phyloP scores from a whole-genome alignment of 139 green algal species.

The Ettlia oleoabundans region DNA sequence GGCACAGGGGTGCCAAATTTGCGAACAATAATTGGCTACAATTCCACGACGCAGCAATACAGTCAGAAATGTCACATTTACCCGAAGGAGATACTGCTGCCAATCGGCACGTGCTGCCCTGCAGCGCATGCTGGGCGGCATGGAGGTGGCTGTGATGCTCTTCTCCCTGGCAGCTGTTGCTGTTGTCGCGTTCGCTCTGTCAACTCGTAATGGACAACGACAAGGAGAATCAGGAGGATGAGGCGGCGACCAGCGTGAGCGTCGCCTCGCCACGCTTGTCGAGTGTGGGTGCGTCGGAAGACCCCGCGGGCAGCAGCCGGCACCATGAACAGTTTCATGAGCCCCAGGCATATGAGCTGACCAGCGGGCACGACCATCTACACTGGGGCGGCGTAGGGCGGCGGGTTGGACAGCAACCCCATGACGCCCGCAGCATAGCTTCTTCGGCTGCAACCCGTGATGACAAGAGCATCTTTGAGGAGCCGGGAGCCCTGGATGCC shows the following conservation, averaged over 20 bases:
- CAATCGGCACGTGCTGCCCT: no score
- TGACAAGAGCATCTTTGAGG: conserved; percentile 45
- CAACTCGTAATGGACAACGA: background rate
- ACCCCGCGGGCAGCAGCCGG: background rate
- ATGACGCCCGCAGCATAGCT: conserved; percentile 27
- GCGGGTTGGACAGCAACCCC: background rate
- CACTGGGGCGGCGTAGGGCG: conserved; percentile 21
- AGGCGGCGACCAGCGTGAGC: background rate
- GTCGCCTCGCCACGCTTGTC: conserved; percentile 2
- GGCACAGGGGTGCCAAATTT: no score
- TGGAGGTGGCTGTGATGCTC: no score
- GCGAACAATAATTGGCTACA: no score
- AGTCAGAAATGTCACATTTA: background rate
- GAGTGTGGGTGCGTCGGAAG: background rate
- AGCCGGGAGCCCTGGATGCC: conserved; percentile 12
- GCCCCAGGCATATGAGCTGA: background rate
- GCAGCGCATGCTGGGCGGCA: no score
- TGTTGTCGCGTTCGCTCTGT: background rate
- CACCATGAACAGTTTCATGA: background rate
- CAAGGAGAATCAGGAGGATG: conserved; percentile 15
- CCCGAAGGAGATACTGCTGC: no score
- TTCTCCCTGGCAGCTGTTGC: background rate
- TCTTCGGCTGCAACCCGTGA: conserved; percentile 31
- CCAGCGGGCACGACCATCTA: background rate
- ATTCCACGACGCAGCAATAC: background rate